Percentiles rank a stretch among this genome's conserved stretches.
phyloP scores from a whole-genome alignment of 176 grass and related monocot genomes.

The Elaeis guineensis region DNA sequence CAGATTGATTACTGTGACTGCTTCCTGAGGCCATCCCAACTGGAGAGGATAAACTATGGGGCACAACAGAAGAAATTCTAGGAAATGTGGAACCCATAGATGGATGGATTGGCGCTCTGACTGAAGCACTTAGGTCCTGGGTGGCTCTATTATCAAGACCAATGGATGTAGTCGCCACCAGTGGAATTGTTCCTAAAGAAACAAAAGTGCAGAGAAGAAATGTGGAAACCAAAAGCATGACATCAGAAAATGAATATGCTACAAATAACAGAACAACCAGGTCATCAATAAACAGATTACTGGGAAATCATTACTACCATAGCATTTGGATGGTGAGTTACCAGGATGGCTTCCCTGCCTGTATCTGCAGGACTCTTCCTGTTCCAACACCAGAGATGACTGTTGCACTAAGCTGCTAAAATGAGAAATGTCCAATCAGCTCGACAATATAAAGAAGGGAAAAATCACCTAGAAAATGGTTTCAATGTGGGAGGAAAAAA shows the following conservation, averaged over 20 bases:
- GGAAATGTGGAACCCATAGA: constrained; percentile 57
- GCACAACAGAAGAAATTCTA: constrained; percentile 52
- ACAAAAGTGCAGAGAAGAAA: too few relatives aligned
- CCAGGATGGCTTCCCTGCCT: constrained; percentile 43
- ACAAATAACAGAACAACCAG: too few relatives aligned
- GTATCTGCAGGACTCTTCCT: constrained; percentile 39
- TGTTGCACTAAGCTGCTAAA: constrained; percentile 51
- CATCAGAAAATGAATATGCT: too few relatives aligned
- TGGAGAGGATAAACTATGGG: constrained; percentile 60
- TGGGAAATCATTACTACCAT: constrained; percentile 33
- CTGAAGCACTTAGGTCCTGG: constrained; percentile 39
- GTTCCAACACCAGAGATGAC: constrained; percentile 40
- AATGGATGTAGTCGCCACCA: constrained; percentile 15
- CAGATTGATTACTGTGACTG: constrained; percentile 29
- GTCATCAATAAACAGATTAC: too few relatives aligned
- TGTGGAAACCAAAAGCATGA: too few relatives aligned
- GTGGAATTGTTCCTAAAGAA: constrained; percentile 11
- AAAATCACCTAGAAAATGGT: too few relatives aligned
- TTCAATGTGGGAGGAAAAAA: too few relatives aligned
- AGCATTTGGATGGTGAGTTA: constrained; percentile 42
- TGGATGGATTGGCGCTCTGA: constrained; percentile 31
- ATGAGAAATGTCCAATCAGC: background rate
- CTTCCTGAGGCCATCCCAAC: constrained; percentile 43
- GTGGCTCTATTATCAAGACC: constrained; percentile 58
- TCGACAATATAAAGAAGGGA: too few relatives aligned